A percentile compares a stretch with the other conserved stretches of the same genome.
These are phyloP conservation scores for Yarrowia sp. DNA, from an alignment of 805 yeast species.

Conservation along the genomic window DNA sequence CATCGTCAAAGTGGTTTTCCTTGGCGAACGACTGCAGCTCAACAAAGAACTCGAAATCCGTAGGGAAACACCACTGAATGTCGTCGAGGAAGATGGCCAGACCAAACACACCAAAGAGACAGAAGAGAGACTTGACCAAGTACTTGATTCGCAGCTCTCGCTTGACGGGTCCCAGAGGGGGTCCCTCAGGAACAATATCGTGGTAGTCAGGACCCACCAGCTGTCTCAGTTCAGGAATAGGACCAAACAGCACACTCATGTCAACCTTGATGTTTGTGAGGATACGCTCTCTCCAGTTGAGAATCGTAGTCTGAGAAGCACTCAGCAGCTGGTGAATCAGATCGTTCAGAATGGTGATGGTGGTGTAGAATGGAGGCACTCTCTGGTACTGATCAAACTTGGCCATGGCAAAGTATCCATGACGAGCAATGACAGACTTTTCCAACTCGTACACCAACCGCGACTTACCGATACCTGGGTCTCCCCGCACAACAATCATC, in stretches of 20 bases:
- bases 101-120: conserved; percentile 55
- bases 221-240: conserved; percentile 56
- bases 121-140: conserved; percentile 54
- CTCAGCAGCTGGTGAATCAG: conserved; percentile 55
- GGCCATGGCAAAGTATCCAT: conserved; percentile 48
- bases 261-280: conserved; percentile 54
- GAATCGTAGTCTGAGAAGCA: conserved; percentile 50
- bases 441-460: conserved; percentile 54
- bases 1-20: conserved; percentile 45
- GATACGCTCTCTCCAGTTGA: conserved; percentile 54
- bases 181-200: conserved; percentile 45
- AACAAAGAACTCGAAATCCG: conserved; percentile 46
- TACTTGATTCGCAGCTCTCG: conserved; percentile 55
- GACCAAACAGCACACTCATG: conserved; percentile 52
- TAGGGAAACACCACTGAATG: conserved; percentile 54
- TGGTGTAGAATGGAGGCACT: conserved; percentile 52
- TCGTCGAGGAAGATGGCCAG: conserved; percentile 58
- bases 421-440: conserved; percentile 50
- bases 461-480: conserved; percentile 58
- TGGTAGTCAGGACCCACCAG: conserved; percentile 55
- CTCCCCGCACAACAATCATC: conserved; percentile 53
- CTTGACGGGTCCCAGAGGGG: conserved; percentile 46
- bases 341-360: conserved; percentile 53
- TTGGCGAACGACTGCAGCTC: conserved; percentile 47
- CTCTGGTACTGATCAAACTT: conserved; percentile 47